Percentiles rank a stretch among this genome's conserved stretches.
These are phyloP conservation scores for Globisporangium paddicum DNA, from an alignment of 352 stramenopile species.

Conservation along the genomic window DNA sequence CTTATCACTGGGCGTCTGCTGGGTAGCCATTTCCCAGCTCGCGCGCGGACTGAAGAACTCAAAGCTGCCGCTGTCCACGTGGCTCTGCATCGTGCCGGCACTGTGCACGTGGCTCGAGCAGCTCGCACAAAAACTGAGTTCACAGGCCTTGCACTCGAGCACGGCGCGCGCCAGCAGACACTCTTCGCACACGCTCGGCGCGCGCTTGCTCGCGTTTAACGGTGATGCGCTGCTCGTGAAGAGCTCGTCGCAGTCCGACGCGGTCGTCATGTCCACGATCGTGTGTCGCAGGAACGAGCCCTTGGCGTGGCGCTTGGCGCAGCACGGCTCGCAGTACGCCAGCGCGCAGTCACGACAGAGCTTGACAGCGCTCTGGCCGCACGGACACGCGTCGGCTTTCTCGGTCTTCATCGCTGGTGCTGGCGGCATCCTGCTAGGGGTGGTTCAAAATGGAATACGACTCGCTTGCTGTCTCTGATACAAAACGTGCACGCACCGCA, in stretches of 20 bases:
- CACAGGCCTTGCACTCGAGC: conserved; percentile 39
- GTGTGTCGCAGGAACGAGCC: conserved; percentile 32
- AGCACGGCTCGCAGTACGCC: conserved; percentile 28
- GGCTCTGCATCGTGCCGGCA: conserved; percentile 33
- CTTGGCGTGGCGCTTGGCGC: conserved; percentile 24
- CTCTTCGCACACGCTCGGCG: conserved; percentile 35
- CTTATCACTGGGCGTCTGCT: background rate
- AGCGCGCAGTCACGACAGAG: conserved; percentile 28
- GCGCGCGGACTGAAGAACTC: conserved; percentile 3
- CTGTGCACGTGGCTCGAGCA: conserved; percentile 38
- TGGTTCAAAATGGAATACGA: no score
- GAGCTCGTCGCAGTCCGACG: background rate
- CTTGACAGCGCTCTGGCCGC: conserved; percentile 14
- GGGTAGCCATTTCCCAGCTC: background rate
- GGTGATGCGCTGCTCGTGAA: background rate
- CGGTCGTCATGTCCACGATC: conserved; percentile 8
- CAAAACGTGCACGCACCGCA: no score
- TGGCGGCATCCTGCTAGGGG: background rate
- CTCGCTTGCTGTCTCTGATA: no score
- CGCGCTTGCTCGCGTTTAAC: conserved; percentile 7
- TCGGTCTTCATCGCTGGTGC: background rate
- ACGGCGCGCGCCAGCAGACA: conserved; percentile 23
- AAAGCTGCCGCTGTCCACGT: conserved; percentile 21
- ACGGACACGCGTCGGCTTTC: conserved; percentile 17
- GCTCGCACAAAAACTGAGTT: conserved; percentile 35